Conservation (phyloP, 768 basidiomycete genomes). For the Calocybe indica region DNA sequence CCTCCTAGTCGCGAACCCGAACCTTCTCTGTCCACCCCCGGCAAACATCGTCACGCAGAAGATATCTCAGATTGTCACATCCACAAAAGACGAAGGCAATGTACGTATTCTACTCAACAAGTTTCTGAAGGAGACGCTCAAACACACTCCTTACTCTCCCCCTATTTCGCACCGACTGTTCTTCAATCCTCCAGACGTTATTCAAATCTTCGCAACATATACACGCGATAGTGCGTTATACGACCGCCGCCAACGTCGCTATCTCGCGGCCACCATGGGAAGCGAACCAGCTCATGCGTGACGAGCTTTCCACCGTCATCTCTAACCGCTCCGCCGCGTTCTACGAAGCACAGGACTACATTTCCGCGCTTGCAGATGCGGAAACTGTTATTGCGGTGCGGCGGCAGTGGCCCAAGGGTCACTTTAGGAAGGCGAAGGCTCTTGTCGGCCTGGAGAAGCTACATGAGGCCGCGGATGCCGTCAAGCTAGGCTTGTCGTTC, state of each 20-base stretch:
- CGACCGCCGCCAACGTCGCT: conserved; percentile 70
- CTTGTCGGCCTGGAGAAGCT: conserved; percentile 63
- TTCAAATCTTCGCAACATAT: conserved; percentile 72
- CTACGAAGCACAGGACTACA: conserved; percentile 67
- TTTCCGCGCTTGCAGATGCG: conserved; percentile 81
- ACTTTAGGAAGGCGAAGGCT: conserved; percentile 92
- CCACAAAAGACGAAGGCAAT: conserved; percentile 93
- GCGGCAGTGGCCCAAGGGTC: conserved; percentile 90
- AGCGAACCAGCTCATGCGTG: conserved; percentile 70
- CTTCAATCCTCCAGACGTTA: conserved; percentile 42
- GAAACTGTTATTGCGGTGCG: conserved; percentile 85
- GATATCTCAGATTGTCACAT: conserved; percentile 65
- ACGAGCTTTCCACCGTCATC: conserved; percentile 85
- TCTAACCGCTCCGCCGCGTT: conserved; percentile 92
- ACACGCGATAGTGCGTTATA: conserved; percentile 76
- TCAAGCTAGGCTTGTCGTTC: conserved; percentile 79
- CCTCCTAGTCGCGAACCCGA: conserved; percentile 62
- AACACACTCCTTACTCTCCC: not conserved
- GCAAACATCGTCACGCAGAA: conserved; percentile 71
- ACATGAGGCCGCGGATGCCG: conserved; percentile 76
- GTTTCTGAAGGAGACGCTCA: not conserved
- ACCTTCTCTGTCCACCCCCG: conserved; percentile 75
- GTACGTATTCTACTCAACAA: conserved; percentile 38
- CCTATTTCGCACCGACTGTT: conserved; percentile 13
- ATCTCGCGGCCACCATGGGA: conserved; percentile 88